Percentiles rank a stretch among this genome's conserved stretches.
Evolutionary conservation across 768 basidiomycete species (phyloP).

Genomic region (Botryobasidium botryosum): DNA sequence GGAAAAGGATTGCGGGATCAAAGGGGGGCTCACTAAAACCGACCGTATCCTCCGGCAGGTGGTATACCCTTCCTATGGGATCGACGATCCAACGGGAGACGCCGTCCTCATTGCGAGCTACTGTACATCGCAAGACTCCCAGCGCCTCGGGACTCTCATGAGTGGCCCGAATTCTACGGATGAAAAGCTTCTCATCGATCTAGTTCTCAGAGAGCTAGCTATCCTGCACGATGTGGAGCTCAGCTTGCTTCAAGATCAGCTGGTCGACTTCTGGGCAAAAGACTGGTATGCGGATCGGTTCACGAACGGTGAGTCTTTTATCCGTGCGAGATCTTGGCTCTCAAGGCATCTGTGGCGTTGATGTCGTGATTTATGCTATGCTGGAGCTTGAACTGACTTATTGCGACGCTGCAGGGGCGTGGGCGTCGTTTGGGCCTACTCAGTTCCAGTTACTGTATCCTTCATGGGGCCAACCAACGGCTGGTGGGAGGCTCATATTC

Average conservation of each 20-base stretch:
- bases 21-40: conserved; percentile 28
- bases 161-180: neutral
- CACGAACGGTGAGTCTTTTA: conserved; percentile 24
- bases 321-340: too few species aligned
- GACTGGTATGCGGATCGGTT: conserved; percentile 16
- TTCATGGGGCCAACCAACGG: conserved; percentile 20
- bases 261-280: conserved; percentile 16
- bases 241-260: conserved; percentile 14
- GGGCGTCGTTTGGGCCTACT: conserved; percentile 22
- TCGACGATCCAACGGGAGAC: conserved; percentile 15
- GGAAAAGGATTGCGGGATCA: conserved; percentile 19
- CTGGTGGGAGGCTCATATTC: conserved; percentile 20
- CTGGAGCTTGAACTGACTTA: neutral
- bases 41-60: conserved; percentile 23
- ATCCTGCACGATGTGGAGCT: conserved; percentile 17
- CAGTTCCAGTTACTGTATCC: conserved; percentile 22
- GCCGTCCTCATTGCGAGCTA: conserved; percentile 27
- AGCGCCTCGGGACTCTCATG: conserved; percentile 24
- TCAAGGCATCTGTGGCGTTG: neutral
- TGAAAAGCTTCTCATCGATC: conserved; percentile 15
- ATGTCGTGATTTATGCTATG: neutral
- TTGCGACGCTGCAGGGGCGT: conserved; percentile 21
- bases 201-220: conserved; percentile 19
- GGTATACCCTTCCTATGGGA: conserved; percentile 30
- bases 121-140: conserved; percentile 25